A percentile compares a stretch with the other conserved stretches of the same genome.
These are phyloP conservation scores for Coix lacrymajobi DNA, from an alignment of 176 grass and related monocot species.

Conservation along the genomic window DNA sequence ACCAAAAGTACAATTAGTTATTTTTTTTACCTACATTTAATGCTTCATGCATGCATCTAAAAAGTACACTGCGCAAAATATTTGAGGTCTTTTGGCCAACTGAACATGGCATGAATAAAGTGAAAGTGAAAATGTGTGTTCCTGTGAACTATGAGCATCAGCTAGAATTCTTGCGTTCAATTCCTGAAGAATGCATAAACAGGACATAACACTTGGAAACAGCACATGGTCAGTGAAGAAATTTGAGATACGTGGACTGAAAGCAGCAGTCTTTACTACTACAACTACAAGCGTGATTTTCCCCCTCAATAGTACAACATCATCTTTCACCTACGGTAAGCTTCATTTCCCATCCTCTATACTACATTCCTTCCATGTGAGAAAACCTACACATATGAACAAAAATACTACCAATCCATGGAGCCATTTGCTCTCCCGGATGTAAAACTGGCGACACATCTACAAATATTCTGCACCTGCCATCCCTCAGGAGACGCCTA, in stretches of 20 bases:
- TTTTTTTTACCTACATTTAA: too few species aligned
- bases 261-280: neutral
- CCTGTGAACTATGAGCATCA: neutral
- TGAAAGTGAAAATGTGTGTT: neutral
- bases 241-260: slow-evolving; percentile 5
- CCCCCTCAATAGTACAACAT: slow-evolving; percentile 2
- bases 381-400: slow-evolving; percentile 53
- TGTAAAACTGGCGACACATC: slow-evolving; percentile 32
- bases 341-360: slow-evolving; percentile 24
- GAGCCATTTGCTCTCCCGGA: slow-evolving; percentile 26
- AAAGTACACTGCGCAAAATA: too few species aligned
- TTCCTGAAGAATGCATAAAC: neutral
- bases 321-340: slow-evolving; percentile 29
- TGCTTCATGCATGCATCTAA: too few species aligned
- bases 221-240: neutral
- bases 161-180: neutral
- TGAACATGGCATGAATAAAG: neutral
- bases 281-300: slow-evolving; percentile 22
- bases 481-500: slow-evolving; percentile 3
- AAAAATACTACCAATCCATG: slow-evolving; percentile 26
- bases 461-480: slow-evolving; percentile 17
- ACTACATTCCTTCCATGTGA: slow-evolving; percentile 36
- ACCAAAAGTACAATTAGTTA: too few species aligned
- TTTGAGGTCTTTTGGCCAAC: too few species aligned
- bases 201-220: neutral